These are phyloP conservation scores for Pseudogymnoascus sp. DNA, from an alignment of 2,329 filamentous ascomycete genomes.

Conservation along the genomic window DNA sequence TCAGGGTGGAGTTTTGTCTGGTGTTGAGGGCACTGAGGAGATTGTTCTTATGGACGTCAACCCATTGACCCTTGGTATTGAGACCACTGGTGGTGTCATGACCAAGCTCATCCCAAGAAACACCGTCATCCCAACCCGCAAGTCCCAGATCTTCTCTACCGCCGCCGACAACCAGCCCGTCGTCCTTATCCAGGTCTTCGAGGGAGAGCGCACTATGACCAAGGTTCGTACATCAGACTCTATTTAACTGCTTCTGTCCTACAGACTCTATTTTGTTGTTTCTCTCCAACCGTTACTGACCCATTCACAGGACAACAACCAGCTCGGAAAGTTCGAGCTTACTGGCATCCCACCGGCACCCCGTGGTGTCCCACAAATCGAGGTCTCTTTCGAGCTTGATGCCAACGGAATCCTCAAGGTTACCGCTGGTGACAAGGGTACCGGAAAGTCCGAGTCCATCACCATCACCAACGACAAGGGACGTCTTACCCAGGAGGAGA, in stretches of 20 bases:
- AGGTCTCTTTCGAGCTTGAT: conserved; percentile 95
- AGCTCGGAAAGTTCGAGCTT: conserved; percentile 96
- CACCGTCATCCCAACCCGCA: conserved; percentile 89
- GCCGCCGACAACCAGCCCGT: conserved; percentile 95
- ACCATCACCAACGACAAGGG: conserved; percentile 99
- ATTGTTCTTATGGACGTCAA: conserved; percentile 96
- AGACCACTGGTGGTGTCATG: conserved; percentile 97
- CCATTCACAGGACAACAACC: conserved; percentile 76
- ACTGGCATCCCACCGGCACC: conserved; percentile 91
- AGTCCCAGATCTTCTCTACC: conserved; percentile 96
- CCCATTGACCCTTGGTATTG: conserved; percentile 91
- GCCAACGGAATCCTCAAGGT: conserved; percentile 98
- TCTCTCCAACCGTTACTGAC: too few relatives aligned
- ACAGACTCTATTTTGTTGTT: too few relatives aligned
- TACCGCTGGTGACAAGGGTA: conserved; percentile 92
- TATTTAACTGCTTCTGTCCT: neutral
- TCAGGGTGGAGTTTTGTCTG: conserved; percentile 89
- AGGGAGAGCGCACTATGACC: conserved; percentile 88
- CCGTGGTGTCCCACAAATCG: conserved; percentile 94
- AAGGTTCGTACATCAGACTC: conserved; percentile 47
- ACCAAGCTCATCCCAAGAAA: conserved; percentile 93
- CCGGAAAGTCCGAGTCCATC: conserved; percentile 93
- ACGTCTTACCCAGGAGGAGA: conserved; percentile 90
- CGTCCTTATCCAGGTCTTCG: conserved; percentile 89
- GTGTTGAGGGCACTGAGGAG: conserved; percentile 70